Percentiles rank a stretch among this genome's conserved stretches.
These are phyloP conservation scores for Pichia norvegensis DNA, from an alignment of 1,139 yeast genomes.

Conservation along the genomic window DNA sequence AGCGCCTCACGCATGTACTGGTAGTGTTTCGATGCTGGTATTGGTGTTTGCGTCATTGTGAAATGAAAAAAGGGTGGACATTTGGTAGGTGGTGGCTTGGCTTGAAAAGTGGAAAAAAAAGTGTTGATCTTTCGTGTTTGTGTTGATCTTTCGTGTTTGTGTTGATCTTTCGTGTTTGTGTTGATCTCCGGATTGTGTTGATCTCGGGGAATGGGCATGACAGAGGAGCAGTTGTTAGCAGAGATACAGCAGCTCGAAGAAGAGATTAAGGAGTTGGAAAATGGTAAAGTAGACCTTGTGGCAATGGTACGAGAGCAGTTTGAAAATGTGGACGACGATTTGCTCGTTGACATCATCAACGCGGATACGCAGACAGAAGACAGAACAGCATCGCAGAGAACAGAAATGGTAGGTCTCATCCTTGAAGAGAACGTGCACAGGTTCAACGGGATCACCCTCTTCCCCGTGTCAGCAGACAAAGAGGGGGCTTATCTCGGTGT, in stretches of 20 bases:
- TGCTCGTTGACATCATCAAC: background rate
- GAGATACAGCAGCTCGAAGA: conserved; percentile 15
- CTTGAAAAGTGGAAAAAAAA: background rate
- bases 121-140: background rate
- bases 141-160: background rate
- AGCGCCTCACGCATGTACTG: conserved; percentile 45
- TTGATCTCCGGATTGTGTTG: too few relatives aligned
- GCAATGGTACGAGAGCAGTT: background rate
- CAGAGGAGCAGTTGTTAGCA: conserved; percentile 13
- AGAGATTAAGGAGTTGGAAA: conserved; percentile 6
- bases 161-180: background rate
- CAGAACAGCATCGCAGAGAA: background rate
- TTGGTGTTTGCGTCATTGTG: background rate
- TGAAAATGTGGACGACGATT: background rate
- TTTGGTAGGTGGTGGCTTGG: background rate
- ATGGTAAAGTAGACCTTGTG: background rate
- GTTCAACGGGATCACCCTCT: conserved; percentile 38
- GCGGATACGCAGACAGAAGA: conserved; percentile 3
- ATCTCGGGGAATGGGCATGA: background rate
- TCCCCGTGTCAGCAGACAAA: conserved; percentile 29
- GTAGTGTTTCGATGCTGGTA: conserved; percentile 19
- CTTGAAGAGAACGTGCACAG: conserved; percentile 29
- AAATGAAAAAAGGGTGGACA: background rate
- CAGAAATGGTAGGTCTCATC: background rate
- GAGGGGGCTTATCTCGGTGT: conserved; percentile 32